phyloP scores from a whole-genome alignment of 371 early-diverging fungal species.

The Circinella umbellata region DNA sequence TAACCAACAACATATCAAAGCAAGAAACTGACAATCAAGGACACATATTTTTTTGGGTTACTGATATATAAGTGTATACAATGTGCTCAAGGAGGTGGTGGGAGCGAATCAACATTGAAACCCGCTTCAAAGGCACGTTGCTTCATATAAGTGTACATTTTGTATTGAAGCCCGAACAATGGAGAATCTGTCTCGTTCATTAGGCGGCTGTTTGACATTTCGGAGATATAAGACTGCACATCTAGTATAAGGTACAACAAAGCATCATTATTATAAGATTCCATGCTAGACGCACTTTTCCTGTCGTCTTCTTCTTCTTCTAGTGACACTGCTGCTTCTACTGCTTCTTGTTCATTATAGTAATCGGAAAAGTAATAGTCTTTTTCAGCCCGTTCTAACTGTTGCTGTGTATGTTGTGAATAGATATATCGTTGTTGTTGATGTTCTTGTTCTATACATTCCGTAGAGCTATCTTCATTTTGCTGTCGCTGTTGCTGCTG shows the following conservation, averaged over 20 bases:
- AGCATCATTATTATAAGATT: constrained; percentile 34
- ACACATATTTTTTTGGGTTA: too few species aligned
- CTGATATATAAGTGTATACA: too few species aligned
- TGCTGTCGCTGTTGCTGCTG: neutral
- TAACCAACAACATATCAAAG: too few species aligned
- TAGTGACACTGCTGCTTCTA: constrained; percentile 5
- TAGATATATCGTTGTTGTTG: neutral
- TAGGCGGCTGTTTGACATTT: constrained; percentile 25
- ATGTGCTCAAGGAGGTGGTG: neutral
- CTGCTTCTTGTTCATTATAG: neutral
- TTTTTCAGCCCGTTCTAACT: neutral
- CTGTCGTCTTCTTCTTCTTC: constrained; percentile 20
- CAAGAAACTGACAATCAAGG: too few species aligned
- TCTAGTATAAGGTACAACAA: constrained; percentile 41
- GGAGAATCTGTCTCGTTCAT: constrained; percentile 21
- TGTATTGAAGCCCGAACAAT: constrained; percentile 46
- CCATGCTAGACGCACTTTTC: constrained; percentile 10
- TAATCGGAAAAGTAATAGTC: neutral
- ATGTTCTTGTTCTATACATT: constrained; percentile 8
- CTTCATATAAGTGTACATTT: constrained; percentile 52
- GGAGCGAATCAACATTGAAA: constrained; percentile 1
- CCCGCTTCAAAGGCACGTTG: constrained; percentile 43
- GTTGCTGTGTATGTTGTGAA: too few species aligned
- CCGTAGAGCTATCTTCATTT: neutral
- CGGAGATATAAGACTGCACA: constrained; percentile 48